Evolutionary conservation across 1,139 yeast species (phyloP).

Genomic region (Geotrichum europaeum): DNA sequence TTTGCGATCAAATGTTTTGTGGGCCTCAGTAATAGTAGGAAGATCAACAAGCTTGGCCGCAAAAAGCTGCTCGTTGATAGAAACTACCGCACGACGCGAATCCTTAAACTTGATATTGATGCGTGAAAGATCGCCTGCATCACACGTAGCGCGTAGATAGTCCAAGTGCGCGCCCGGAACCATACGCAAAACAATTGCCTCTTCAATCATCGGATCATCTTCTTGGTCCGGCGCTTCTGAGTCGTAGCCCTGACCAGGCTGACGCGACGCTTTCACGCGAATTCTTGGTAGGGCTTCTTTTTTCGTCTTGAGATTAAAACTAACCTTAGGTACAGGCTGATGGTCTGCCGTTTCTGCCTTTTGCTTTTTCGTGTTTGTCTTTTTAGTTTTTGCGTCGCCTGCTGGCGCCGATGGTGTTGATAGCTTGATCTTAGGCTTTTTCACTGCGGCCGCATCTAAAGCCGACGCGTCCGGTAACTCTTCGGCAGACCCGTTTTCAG

Average conservation of each 20-base stretch:
- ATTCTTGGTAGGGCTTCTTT: slow-evolving; percentile 47
- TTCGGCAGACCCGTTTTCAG: background rate
- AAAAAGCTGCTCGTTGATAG: slow-evolving; percentile 52
- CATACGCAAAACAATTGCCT: slow-evolving; percentile 74
- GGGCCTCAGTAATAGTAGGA: slow-evolving; percentile 84
- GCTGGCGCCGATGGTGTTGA: slow-evolving; percentile 2
- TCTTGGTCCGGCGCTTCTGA: slow-evolving; percentile 95
- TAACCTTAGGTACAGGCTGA: slow-evolving; percentile 23
- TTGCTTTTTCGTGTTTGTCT: slow-evolving; percentile 5
- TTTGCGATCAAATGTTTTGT: slow-evolving; percentile 84
- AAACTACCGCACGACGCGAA: slow-evolving; percentile 64
- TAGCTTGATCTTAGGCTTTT: slow-evolving; percentile 13
- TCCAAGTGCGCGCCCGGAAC: slow-evolving; percentile 75
- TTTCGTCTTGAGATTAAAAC: slow-evolving; percentile 30
- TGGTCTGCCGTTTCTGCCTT: slow-evolving; percentile 6
- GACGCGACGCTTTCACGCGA: slow-evolving; percentile 73
- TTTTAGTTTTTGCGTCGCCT: slow-evolving; percentile 1
- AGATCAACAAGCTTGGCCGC: slow-evolving; percentile 84
- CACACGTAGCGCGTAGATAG: slow-evolving; percentile 70
- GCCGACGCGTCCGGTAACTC: background rate
- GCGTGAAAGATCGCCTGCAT: slow-evolving; percentile 70
- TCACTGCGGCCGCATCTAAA: background rate
- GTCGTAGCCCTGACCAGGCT: slow-evolving; percentile 94
- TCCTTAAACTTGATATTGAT: slow-evolving; percentile 78
- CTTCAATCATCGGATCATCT: slow-evolving; percentile 89